Conservation (phyloP, 176 grass and related monocot genomes). For the Lolium multiflorum region DNA sequence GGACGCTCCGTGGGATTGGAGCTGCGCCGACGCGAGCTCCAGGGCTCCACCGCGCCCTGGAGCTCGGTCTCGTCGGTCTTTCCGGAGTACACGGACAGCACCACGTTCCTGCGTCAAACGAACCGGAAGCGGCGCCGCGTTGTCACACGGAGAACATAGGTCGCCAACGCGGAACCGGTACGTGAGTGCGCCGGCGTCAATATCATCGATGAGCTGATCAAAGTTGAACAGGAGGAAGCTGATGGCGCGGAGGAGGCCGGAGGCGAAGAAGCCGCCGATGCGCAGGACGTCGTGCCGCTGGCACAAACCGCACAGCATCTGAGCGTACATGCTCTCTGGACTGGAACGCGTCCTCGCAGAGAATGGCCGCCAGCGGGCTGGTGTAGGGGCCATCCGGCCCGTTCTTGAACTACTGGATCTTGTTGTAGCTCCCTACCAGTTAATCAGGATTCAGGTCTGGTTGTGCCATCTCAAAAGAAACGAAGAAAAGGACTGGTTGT, state of each 20-base stretch:
- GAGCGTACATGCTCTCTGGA: conserved; percentile 78
- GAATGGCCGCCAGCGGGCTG: conserved; percentile 76
- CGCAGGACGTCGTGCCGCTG: conserved; percentile 83
- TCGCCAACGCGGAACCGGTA: conserved; percentile 91
- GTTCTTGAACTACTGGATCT: conserved; percentile 85
- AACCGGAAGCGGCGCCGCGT: conserved; percentile 81
- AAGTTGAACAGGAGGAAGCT: conserved; percentile 91
- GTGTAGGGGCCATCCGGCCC: conserved; percentile 83
- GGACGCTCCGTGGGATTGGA: too few relatives aligned
- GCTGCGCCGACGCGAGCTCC: too few relatives aligned
- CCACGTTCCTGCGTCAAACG: conserved; percentile 88
- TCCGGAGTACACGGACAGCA: conserved; percentile 85
- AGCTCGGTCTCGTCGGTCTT: conserved; percentile 75
- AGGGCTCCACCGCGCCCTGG: too few relatives aligned
- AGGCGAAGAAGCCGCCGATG: conserved; percentile 85
- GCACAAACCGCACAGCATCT: conserved; percentile 89
- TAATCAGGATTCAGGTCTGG: too few relatives aligned
- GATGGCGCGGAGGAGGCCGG: conserved; percentile 85
- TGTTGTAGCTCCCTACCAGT: conserved; percentile 64
- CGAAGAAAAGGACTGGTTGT: conserved; percentile 58
- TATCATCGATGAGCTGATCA: conserved; percentile 64
- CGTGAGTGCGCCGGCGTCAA: conserved; percentile 58
- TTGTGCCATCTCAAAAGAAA: conserved; percentile 39
- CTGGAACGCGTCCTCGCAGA: conserved; percentile 89
- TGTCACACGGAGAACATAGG: conserved; percentile 70